These are phyloP conservation scores for Populus pruinosa DNA, from an alignment of 345 rosid species.

Conservation along the genomic window DNA sequence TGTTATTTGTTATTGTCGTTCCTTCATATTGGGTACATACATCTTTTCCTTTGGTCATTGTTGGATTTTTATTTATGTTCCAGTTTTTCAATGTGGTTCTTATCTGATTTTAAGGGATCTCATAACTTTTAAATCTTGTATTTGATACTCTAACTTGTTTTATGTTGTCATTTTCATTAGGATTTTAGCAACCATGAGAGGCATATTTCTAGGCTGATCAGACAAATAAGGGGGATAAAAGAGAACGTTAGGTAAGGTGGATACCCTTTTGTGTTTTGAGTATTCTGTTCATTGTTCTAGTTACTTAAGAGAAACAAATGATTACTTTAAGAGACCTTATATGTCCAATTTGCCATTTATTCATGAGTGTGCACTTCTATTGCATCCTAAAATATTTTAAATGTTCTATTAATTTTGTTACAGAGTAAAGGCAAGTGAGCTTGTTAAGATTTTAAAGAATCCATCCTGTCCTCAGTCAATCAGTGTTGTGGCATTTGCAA, in stretches of 20 bases:
- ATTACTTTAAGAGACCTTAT: background rate
- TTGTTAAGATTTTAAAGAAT: conserved; percentile 60
- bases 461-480: conserved; percentile 73
- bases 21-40: background rate
- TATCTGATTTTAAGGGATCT: background rate
- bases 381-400: background rate
- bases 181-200: conserved; percentile 61
- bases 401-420: conserved; percentile 12
- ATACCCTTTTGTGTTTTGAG: background rate
- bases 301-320: too few species aligned
- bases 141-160: conserved; percentile 5
- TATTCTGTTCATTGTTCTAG: background rate
- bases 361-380: background rate
- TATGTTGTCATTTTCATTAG: conserved; percentile 30
- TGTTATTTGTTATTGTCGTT: background rate
- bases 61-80: background rate
- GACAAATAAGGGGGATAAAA: conserved; percentile 60
- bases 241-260: conserved; percentile 68
- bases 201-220: conserved; percentile 54
- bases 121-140: background rate
- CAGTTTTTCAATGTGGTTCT: background rate
- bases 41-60: background rate
- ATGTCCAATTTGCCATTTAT: background rate
- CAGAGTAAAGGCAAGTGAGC: conserved; percentile 72
- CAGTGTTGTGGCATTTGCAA: conserved; percentile 63